A percentile compares a stretch with the other conserved stretches of the same genome.
Evolutionary conservation across 169 alveolate species (phyloP).

Genomic region (Plasmodium fragile): DNA sequence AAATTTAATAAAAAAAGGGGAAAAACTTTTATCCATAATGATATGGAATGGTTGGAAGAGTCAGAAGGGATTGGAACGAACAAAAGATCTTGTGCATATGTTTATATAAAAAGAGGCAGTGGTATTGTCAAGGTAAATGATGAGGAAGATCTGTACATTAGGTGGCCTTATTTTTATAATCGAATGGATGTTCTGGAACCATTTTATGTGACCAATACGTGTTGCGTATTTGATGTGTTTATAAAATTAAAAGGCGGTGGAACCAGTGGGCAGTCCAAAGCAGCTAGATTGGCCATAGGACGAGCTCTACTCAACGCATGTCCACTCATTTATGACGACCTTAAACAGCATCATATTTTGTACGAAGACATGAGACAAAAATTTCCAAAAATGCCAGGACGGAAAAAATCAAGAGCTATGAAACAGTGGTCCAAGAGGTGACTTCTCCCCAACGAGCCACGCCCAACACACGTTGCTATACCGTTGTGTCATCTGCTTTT

Average conservation of each 20-base stretch:
- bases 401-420: conserved; percentile 88
- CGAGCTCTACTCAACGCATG: conserved; percentile 89
- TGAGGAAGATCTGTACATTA: conserved; percentile 86
- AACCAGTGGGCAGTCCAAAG: conserved; percentile 89
- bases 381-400: conserved; percentile 92
- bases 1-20: conserved; percentile 61
- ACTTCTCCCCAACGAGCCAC: not conserved
- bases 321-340: conserved; percentile 77
- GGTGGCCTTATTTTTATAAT: conserved; percentile 89
- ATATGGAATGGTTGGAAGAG: conserved; percentile 83
- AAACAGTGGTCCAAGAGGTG: conserved; percentile 89
- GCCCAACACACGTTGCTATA: not conserved
- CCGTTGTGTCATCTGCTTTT: not conserved
- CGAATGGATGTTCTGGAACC: conserved; percentile 91
- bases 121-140: conserved; percentile 86
- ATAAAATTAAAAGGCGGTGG: conserved; percentile 89
- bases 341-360: conserved; percentile 83
- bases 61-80: conserved; percentile 89
- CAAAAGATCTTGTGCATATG: conserved; percentile 88
- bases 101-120: conserved; percentile 83
- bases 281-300: conserved; percentile 89
- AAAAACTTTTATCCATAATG: conserved; percentile 83
- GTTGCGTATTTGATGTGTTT: conserved; percentile 87
- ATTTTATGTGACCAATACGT: conserved; percentile 84
- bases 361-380: conserved; percentile 89